Conservation (phyloP, 129 eudicot genomes). For the Rutidosis leptorrhynchoides region DNA sequence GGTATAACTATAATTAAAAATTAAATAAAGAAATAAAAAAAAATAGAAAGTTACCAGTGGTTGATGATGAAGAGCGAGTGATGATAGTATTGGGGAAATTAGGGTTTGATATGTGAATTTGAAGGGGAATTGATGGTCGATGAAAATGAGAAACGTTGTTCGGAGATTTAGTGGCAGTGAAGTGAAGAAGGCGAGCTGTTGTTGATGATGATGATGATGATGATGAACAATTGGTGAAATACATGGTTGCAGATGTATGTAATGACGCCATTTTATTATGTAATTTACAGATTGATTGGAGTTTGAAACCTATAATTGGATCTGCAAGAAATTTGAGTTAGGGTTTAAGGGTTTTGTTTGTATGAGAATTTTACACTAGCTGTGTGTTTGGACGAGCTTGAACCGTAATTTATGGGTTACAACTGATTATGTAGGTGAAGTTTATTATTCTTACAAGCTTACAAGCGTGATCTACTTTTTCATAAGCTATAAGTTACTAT, state of each 20-base stretch:
- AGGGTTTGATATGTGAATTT: conserved; percentile 15
- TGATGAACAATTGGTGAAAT: conserved; percentile 38
- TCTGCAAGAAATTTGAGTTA: conserved; percentile 1
- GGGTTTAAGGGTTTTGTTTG: conserved; percentile 34
- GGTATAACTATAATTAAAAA: no score
- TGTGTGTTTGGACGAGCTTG: no score
- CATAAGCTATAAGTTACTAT: no score
- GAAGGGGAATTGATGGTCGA: conserved; percentile 27
- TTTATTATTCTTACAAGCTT: no score
- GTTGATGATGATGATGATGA: conserved; percentile 32
- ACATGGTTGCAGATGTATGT: conserved; percentile 29
- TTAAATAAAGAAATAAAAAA: neutral
- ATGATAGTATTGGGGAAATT: conserved; percentile 21
- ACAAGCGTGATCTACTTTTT: no score
- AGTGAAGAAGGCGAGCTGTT: conserved; percentile 43
- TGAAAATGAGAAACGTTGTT: conserved; percentile 13
- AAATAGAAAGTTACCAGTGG: conserved; percentile 37
- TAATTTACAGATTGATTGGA: conserved; percentile 30
- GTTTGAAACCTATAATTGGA: conserved; percentile 44
- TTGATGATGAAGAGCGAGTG: conserved; percentile 32
- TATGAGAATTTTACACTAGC: neutral
- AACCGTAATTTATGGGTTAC: no score
- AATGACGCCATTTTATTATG: conserved; percentile 46
- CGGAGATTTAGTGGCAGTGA: conserved; percentile 19
- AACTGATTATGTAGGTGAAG: no score